These are phyloP conservation scores for Mycena olivaceomarginata DNA, from an alignment of 768 basidiomycete species.

Conservation along the genomic window DNA sequence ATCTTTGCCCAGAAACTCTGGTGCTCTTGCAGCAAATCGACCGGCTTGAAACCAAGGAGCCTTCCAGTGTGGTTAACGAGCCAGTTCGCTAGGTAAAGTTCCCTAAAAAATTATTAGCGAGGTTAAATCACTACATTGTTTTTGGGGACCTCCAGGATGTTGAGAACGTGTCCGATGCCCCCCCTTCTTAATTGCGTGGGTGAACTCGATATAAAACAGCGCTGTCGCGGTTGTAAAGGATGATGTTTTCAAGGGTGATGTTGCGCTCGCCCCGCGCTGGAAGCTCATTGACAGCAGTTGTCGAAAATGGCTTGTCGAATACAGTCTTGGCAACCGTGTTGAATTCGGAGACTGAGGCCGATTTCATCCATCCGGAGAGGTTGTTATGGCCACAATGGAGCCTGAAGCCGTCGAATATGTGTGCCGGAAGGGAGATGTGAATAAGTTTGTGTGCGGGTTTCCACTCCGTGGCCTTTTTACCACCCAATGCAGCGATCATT, in stretches of 20 bases:
- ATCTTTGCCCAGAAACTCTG: too few relatives aligned
- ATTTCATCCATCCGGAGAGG: conserved; percentile 31
- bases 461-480: conserved; percentile 21
- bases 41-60: too few relatives aligned
- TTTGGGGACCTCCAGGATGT: conserved; percentile 30
- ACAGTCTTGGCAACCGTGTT: conserved; percentile 24
- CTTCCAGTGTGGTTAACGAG: too few relatives aligned
- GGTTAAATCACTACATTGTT: too few relatives aligned
- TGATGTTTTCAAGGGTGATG: conserved; percentile 36
- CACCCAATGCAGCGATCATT: conserved; percentile 23
- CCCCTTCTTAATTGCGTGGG: conserved; percentile 45
- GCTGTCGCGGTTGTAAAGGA: conserved; percentile 46
- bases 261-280: neutral
- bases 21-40: too few relatives aligned
- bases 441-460: conserved; percentile 33
- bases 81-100: too few relatives aligned
- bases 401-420: conserved; percentile 37
- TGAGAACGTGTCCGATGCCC: conserved; percentile 47
- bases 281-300: conserved; percentile 18
- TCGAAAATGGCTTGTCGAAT: conserved; percentile 38
- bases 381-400: conserved; percentile 24
- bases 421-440: conserved; percentile 12
- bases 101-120: too few relatives aligned
- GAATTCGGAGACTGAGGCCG: conserved; percentile 26
- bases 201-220: conserved; percentile 41